These are phyloP conservation scores for Alternaria viburni DNA, from an alignment of 2,329 filamentous ascomycete species.

Conservation along the genomic window DNA sequence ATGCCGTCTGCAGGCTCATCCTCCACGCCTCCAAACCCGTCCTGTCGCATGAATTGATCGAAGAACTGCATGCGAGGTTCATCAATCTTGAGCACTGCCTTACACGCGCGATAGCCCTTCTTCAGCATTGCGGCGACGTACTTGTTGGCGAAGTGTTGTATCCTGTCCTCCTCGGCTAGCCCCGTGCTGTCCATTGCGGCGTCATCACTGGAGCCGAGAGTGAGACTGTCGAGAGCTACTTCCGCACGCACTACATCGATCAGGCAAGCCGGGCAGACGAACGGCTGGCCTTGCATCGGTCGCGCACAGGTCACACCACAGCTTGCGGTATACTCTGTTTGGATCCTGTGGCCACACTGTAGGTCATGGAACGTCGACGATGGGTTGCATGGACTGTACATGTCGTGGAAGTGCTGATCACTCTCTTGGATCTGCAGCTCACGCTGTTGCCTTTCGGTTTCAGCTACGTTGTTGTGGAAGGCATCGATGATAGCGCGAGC, in stretches of 20 bases:
- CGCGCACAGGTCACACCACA: slow-evolving; percentile 10
- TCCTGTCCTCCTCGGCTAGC: neutral
- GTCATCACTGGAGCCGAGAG: neutral
- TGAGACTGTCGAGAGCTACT: slow-evolving; percentile 12
- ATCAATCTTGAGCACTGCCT: slow-evolving; percentile 9
- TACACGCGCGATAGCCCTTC: slow-evolving; percentile 6
- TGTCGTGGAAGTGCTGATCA: slow-evolving; percentile 13
- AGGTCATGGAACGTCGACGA: slow-evolving; percentile 11
- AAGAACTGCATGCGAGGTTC: slow-evolving; percentile 16
- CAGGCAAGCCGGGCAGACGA: slow-evolving; percentile 8
- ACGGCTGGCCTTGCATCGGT: slow-evolving; percentile 4
- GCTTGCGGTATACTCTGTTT: slow-evolving; percentile 12
- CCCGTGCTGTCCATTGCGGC: neutral
- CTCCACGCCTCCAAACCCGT: slow-evolving; percentile 9
- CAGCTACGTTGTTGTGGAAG: slow-evolving; percentile 8
- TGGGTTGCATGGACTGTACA: slow-evolving; percentile 13
- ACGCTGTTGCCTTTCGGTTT: slow-evolving; percentile 4
- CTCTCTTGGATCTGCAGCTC: neutral
- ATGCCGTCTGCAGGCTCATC: neutral
- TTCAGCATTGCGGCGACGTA: slow-evolving; percentile 4
- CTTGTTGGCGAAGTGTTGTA: slow-evolving; percentile 2
- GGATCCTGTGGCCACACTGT: slow-evolving; percentile 11
- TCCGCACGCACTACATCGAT: slow-evolving; percentile 11
- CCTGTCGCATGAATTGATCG: slow-evolving; percentile 11
- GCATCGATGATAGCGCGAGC: slow-evolving; percentile 7